Percentiles rank a stretch among this genome's conserved stretches.
These are phyloP conservation scores for Emericellopsis cladophorae DNA, from an alignment of 2,329 filamentous ascomycete species.

Conservation along the genomic window DNA sequence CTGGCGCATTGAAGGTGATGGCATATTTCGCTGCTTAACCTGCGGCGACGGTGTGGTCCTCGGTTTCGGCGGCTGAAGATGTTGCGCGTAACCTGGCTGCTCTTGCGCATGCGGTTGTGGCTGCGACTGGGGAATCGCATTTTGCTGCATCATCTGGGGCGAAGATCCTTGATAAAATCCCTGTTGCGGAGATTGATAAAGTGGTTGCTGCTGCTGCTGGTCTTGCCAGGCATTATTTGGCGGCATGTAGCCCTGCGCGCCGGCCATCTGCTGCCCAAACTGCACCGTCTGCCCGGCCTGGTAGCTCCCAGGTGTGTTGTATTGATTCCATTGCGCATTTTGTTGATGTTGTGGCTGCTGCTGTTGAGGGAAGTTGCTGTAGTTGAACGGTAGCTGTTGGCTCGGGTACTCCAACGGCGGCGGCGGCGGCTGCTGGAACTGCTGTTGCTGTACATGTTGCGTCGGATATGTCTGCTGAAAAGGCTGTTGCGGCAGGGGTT, in stretches of 20 bases:
- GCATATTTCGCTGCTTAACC: conserved; percentile 4
- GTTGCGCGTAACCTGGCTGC: not conserved
- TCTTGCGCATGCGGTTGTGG: conserved; percentile 4
- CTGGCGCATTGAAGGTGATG: not conserved
- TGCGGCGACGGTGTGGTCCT: conserved; percentile 1
- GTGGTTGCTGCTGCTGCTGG: conserved; percentile 6
- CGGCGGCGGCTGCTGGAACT: conserved; percentile 13
- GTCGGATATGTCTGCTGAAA: conserved; percentile 5
- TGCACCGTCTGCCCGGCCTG: too few species aligned
- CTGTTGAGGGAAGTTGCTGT: conserved; percentile 3
- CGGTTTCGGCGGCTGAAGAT: conserved; percentile 1
- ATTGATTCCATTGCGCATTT: not conserved
- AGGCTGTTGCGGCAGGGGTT: conserved; percentile 2
- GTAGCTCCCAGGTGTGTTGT: too few species aligned
- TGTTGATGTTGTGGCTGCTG: conserved; percentile 7
- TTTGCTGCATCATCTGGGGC: conserved; percentile 8
- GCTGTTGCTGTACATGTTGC: conserved; percentile 13
- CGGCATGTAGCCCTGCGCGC: too few species aligned
- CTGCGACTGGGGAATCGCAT: conserved; percentile 9
- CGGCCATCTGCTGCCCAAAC: too few species aligned
- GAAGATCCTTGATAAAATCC: conserved; percentile 9
- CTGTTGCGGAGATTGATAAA: conserved; percentile 13
- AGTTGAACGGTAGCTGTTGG: conserved; percentile 4
- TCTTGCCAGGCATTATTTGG: conserved; percentile 7
- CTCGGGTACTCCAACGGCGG: not conserved